A percentile compares a stretch with the other conserved stretches of the same genome.
phyloP scores from a whole-genome alignment of 78 protist genomes.

The Bodo saltans region DNA sequence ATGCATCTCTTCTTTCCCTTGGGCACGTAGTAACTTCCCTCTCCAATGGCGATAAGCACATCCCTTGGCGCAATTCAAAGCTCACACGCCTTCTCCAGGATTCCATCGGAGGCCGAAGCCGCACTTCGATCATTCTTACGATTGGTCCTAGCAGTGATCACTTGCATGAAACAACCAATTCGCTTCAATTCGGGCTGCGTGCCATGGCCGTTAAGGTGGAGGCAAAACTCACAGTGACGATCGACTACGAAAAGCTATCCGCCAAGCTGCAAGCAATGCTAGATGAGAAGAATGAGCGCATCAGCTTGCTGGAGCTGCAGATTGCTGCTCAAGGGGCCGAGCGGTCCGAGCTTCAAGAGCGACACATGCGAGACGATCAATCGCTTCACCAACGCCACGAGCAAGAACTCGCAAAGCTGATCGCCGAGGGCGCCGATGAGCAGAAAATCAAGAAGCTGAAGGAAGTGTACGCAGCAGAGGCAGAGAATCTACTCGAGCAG shows the following conservation, averaged over 20 bases:
- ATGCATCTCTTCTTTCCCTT: conserved; percentile 20
- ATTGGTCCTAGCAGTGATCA: conserved; percentile 1
- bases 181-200: conserved; percentile 10
- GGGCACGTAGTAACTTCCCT: conserved; percentile 4
- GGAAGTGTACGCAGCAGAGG: no score
- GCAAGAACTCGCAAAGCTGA: no score
- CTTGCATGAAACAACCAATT: conserved; percentile 19
- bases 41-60: not conserved
- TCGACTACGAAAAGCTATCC: conserved; percentile 4
- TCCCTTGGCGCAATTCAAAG: conserved; percentile 34
- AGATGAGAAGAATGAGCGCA: not conserved
- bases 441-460: no score
- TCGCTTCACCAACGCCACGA: not conserved
- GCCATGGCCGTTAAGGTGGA: conserved; percentile 11
- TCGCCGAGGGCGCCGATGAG: no score
- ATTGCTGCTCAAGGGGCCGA: not conserved
- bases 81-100: conserved; percentile 38
- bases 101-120: conserved; percentile 13
- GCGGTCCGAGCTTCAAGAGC: not conserved
- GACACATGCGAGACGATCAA: not conserved
- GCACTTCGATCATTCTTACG: conserved; percentile 9
- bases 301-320: not conserved
- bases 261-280: conserved; percentile 13
- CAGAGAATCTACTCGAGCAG: no score
- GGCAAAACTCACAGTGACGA: not conserved